Evolutionary conservation across 768 basidiomycete genomes (phyloP), one percentile per base, ranked within the genome.

Genomic region (Lactarius pseudohatsudake): DNA sequence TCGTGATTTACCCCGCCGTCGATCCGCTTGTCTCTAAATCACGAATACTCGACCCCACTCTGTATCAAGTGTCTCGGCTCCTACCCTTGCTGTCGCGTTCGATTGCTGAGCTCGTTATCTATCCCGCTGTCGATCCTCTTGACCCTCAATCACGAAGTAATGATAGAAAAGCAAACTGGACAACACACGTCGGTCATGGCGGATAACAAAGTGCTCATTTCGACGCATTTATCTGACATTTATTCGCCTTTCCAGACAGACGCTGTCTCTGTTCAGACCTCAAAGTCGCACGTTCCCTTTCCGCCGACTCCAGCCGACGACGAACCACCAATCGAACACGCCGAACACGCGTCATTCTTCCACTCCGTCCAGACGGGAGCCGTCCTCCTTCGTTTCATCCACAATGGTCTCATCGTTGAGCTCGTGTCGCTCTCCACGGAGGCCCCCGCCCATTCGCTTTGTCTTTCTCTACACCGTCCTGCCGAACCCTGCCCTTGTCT

Each of bases 41-140:
- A 30, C 30, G 4, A 30, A 30, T 30, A 30, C 30, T 30, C 30
- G 30, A 30, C 3, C 30, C 30, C 30, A 30, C 30, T 30, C 30
- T 30, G 30, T 30, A 30, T 30, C 30, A 30, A 30, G 30, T 3
- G 30, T 30, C 30, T 3, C 4, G 30, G 30, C 30, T 30, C 30
- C 30, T 30, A 30, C 30, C 30, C 30, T 30, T 98, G 77, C 85
- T 99, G 81, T 99, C 97, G 64, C 96, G 97, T 85, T 89, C 92
- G 81, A 98, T 99, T 80, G 95, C 95, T 74, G 94, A 96, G 81
- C 88, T 97, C 71, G 95, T 94, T 89, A 97, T 98, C 80, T 99
- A 99, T 84, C 97, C 97, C 70, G 97, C 96, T 72, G 97, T 99
- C 77, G 97, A 98, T 80, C 97, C 97, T 71, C 89, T 99, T 67